Evolutionary conservation across 148 eudicot genomes (phyloP), one percentile per base, ranked within the genome.

Genomic region (Rhododendron henanense): DNA sequence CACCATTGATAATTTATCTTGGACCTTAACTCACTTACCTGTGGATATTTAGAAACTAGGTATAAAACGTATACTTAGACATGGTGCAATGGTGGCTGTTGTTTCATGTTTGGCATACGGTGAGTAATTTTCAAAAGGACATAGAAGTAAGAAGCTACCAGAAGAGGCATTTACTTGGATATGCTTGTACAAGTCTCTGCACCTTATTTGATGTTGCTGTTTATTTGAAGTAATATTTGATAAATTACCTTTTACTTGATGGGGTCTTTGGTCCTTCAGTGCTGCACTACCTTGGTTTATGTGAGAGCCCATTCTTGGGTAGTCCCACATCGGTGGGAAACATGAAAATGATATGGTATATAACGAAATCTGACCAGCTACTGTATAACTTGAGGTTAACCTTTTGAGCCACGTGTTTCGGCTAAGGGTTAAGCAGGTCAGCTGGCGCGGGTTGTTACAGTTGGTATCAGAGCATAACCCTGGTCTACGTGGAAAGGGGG

Each of bases 221-320:
- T 61, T 59, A 83, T 25, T 14, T 67, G 19, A 63, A 2, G 69
- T 23, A 8, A 65, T 10, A 61, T 45, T 80, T 28, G 21, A 83
- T 74, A 76, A 8, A 8, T 81, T 71, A 63, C 61, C 50, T 75
- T 14, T 21, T 37, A 11, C 18, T 73, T 51, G 78, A 81, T 47
- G 69, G 65, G 79, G 50, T 85, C 51, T 45, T 85, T 83, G 67
- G 37, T 55, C 23, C 67, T 81, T 41, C 35, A 81, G 71, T 59
- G 51, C 79, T 31, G 35, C 86, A 50, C 50, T 55, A 85, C 55
- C 45, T 73, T 8, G 47, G 41, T 39, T 35, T n/a, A 41, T 41
- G 45, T 41, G 45, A 41, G 45, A 41, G 45, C 45, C 7, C 45
- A 41, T 41, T 41, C 45, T 41, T 41, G 45, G 45, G 45, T 41